Evolutionary conservation across 805 yeast species (phyloP), one percentile per base, ranked within the genome.

Genomic region (Candida koratica): DNA sequence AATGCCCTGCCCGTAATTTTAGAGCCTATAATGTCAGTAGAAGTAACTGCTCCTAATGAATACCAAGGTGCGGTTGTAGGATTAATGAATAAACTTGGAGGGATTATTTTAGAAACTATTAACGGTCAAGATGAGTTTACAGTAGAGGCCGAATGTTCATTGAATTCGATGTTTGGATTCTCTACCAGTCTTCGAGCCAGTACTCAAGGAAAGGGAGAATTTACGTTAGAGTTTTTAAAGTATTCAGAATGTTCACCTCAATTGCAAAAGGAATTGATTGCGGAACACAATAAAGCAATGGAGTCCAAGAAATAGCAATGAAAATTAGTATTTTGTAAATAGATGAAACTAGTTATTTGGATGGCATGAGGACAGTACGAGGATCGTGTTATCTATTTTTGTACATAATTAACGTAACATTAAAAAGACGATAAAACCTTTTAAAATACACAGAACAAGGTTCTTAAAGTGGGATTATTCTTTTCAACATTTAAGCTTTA

Each of bases 131-230:
- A 93, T 50, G 99, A 93, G 60, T 90, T 93, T 65, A 84, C 95
- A 8, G 79, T 93, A 43, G 76, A 78, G 38, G 94, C 97, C 20
- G 97, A 93, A 61, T 90, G 97, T 69, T 84, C 97, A n/a, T 77
- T 93, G 65, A 89, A 89, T 69, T 77, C 85, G 44, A 79, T 93
- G 87, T 93, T 93, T 61, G 98, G 98, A 25, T 86, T 93, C 57
- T 96, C 97, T 6, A 85, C 97, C 6, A 78, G 86, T 17, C 73
- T 93, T 56, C 83, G 99, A 72, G 97, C 98, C 14, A 79, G 85
- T 42, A 90, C 98, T 11, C 98, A 93, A 66, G 99, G 99, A 66
- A 93, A 93, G 61, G 98, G 99, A 54, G 97, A 94, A 67, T 93
- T 93, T 62, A 77, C 96, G 2, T 74, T 93, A 61, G 99, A 93